Conservation (phyloP, 169 alveolate species). For the Plasmodium vinckei region DNA sequence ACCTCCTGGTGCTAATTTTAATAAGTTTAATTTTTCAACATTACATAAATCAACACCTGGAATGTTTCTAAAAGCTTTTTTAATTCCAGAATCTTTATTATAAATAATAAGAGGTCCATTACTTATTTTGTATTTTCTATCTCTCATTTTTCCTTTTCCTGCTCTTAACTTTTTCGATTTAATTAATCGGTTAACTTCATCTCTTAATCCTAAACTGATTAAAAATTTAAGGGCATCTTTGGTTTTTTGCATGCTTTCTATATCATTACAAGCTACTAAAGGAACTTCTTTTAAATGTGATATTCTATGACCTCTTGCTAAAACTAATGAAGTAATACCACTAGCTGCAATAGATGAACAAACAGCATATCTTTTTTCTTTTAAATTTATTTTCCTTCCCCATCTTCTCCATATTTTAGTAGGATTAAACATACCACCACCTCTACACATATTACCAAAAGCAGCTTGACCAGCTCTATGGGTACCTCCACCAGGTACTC, state of each 20-base stretch:
- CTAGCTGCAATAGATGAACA: slow-evolving; percentile 99
- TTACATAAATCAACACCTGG: slow-evolving; percentile 97
- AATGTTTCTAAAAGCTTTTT: slow-evolving; percentile 97
- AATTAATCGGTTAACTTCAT: slow-evolving; percentile 90
- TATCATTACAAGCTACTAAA: slow-evolving; percentile 92
- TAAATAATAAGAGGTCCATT: slow-evolving; percentile 98
- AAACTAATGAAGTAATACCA: slow-evolving; percentile 96
- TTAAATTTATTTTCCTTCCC: slow-evolving; percentile 97
- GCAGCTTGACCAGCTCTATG: slow-evolving; percentile 99
- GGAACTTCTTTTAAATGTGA: slow-evolving; percentile 96
- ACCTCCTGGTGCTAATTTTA: slow-evolving; percentile 99
- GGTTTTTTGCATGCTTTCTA: slow-evolving; percentile 91
- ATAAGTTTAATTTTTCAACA: slow-evolving; percentile 96
- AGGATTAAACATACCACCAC: slow-evolving; percentile 99
- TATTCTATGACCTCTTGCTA: slow-evolving; percentile 99
- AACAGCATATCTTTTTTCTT: slow-evolving; percentile 97
- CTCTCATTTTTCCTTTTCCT: slow-evolving; percentile 97
- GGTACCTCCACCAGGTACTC: slow-evolving; percentile 99
- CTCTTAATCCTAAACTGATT: slow-evolving; percentile 91
- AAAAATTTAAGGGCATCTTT: slow-evolving; percentile 92
- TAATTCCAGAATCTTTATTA: slow-evolving; percentile 93
- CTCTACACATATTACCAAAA: slow-evolving; percentile 99
- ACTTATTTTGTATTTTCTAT: slow-evolving; percentile 94
- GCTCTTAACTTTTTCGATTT: slow-evolving; percentile 90
- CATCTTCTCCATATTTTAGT: slow-evolving; percentile 97